These are phyloP conservation scores for Ustilago xerochloae DNA, from an alignment of 1,284 basidiomycete genomes.

Conservation along the genomic window DNA sequence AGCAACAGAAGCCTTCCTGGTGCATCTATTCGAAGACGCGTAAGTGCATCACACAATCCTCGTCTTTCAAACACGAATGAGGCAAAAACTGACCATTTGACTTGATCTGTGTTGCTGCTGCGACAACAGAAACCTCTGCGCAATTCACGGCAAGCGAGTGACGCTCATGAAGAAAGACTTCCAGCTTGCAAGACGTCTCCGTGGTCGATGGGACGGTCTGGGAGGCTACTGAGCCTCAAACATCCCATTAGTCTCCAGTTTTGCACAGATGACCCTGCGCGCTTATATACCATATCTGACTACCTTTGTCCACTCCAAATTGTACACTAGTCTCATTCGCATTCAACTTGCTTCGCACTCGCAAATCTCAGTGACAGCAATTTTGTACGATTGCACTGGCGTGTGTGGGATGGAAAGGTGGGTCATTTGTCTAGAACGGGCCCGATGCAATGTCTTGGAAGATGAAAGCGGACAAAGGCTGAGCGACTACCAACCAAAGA, in stretches of 20 bases:
- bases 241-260: not conserved
- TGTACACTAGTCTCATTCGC: slow-evolving; percentile 1
- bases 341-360: not conserved
- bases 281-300: not conserved
- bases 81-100: not conserved
- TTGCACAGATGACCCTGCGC: not conserved
- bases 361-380: not conserved
- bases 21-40: slow-evolving; percentile 68
- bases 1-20: slow-evolving; percentile 66
- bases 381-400: too few relatives aligned
- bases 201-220: slow-evolving; percentile 67
- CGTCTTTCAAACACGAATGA: too few relatives aligned
- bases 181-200: slow-evolving; percentile 64
- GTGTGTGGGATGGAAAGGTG: too few relatives aligned
- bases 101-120: not conserved
- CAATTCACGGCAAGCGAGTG: slow-evolving; percentile 65
- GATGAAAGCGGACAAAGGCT: not conserved
- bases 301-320: not conserved
- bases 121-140: slow-evolving; percentile 61
- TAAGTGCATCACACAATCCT: slow-evolving; percentile 34
- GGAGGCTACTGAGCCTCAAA: slow-evolving; percentile 47
- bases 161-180: slow-evolving; percentile 68
- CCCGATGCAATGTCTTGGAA: not conserved
- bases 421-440: not conserved
- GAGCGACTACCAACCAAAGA: slow-evolving; percentile 56